phyloP scores from a whole-genome alignment of 192 early-diverging fungal genomes.

The Coemansia reversa region DNA sequence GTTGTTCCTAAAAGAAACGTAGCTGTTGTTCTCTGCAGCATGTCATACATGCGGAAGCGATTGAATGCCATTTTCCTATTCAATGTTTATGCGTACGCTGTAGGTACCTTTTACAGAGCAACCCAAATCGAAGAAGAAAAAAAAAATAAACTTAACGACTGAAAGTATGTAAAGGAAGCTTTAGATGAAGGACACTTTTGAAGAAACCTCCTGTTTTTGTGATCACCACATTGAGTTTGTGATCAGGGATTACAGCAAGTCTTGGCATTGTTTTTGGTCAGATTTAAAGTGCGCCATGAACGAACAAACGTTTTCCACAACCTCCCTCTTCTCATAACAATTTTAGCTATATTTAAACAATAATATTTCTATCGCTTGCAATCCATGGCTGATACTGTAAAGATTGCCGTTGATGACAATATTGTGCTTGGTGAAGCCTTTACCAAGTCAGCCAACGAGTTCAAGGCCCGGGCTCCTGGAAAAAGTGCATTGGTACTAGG shows the following conservation, averaged over 20 bases:
- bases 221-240: too few species aligned
- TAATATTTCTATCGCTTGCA: background rate
- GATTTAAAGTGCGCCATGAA: background rate
- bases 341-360: background rate
- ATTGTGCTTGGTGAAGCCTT: constrained; percentile 26
- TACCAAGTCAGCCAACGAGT: constrained; percentile 29
- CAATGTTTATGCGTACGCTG: background rate
- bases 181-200: too few species aligned
- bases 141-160: background rate
- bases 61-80: constrained; percentile 31
- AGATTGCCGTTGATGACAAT: constrained; percentile 21
- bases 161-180: background rate
- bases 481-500: constrained; percentile 45
- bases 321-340: background rate
- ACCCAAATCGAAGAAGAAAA: background rate
- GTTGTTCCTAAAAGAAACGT: constrained; percentile 33
- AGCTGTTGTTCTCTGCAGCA: constrained; percentile 27
- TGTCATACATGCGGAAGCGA: constrained; percentile 51
- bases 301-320: background rate
- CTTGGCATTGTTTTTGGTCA: background rate
- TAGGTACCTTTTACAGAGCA: background rate
- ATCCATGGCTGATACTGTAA: constrained; percentile 11
- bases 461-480: constrained; percentile 23
- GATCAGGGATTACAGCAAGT: too few species aligned
- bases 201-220: too few species aligned